Evolutionary conservation across 2,329 filamentous ascomycete genomes (phyloP).

Genomic region (Chaetomium sp.): DNA sequence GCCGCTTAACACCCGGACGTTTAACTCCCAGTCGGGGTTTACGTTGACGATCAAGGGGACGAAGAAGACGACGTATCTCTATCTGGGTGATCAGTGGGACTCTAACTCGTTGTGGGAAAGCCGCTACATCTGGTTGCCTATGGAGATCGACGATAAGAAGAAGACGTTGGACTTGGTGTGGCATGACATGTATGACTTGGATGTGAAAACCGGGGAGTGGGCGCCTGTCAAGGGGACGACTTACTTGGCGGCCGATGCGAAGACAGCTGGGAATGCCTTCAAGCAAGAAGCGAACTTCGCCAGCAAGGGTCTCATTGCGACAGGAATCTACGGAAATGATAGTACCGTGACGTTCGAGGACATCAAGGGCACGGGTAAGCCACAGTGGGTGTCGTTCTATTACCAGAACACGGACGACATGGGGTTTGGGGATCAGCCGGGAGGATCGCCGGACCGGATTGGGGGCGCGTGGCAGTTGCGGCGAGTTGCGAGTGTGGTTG

Average conservation of each 20-base stretch:
- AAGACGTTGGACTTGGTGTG: conserved; percentile 45
- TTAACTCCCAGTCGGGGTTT: conserved; percentile 48
- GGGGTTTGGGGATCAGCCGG: conserved; percentile 51
- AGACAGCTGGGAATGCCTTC: conserved; percentile 40
- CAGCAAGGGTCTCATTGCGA: conserved; percentile 39
- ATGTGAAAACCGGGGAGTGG: conserved; percentile 46
- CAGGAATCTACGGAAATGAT: conserved; percentile 49
- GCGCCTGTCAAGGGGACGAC: conserved; percentile 39
- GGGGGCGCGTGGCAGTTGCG: conserved; percentile 53
- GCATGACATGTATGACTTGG: conserved; percentile 51
- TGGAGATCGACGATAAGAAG: conserved; percentile 45
- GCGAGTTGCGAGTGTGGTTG: conserved; percentile 53
- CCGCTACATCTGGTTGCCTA: conserved; percentile 51
- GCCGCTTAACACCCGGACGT: conserved; percentile 44
- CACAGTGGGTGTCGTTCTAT: conserved; percentile 53
- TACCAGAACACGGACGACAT: conserved; percentile 56
- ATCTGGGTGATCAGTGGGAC: conserved; percentile 49
- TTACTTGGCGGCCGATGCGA: conserved; percentile 41
- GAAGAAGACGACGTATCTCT: conserved; percentile 44
- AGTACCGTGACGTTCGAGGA: conserved; percentile 46
- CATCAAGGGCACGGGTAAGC: conserved; percentile 43
- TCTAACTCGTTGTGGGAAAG: conserved; percentile 51
- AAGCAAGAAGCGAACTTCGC: conserved; percentile 51
- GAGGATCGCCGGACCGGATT: conserved; percentile 52
- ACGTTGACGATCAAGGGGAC: conserved; percentile 41